Evolutionary conservation across 805 yeast genomes (phyloP).

Genomic region (Candida chauliodis): DNA sequence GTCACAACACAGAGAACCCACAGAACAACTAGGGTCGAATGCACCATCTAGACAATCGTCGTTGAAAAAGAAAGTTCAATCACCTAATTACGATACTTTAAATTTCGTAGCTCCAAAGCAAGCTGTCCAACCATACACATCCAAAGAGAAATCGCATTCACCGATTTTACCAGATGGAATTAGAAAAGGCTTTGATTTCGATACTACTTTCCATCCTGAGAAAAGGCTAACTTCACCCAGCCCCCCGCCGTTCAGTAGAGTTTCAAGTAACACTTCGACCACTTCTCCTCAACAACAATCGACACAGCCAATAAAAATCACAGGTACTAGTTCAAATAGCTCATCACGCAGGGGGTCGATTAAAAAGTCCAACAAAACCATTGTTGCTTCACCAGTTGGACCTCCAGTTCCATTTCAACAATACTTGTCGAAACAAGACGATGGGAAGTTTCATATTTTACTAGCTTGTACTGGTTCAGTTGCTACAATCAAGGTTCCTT

Average conservation of each 20-base stretch:
- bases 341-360: conserved; percentile 21
- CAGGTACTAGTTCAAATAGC: conserved; percentile 18
- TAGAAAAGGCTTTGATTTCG: conserved; percentile 8
- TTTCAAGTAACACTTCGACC: conserved; percentile 3
- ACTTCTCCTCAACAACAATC: conserved; percentile 6
- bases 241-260: conserved; percentile 9
- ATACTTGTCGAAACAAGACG: conserved; percentile 69
- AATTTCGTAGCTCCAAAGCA: conserved; percentile 6
- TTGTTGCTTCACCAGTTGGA: conserved; percentile 54
- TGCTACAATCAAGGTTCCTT: conserved; percentile 90
- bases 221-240: conserved; percentile 8
- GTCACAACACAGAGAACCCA: conserved; percentile 2
- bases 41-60: conserved; percentile 9
- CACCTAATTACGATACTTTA: conserved; percentile 7
- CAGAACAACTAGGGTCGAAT: neutral
- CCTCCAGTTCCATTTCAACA: conserved; percentile 75
- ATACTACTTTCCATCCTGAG: neutral
- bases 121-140: neutral
- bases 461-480: conserved; percentile 96
- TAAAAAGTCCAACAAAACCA: conserved; percentile 45
- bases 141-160: conserved; percentile 2
- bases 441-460: conserved; percentile 80
- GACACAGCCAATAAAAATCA: conserved; percentile 8
- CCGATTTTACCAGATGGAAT: conserved; percentile 8
- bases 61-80: conserved; percentile 3